Percentiles rank a stretch among this genome's conserved stretches.
Evolutionary conservation across 768 basidiomycete genomes (phyloP).

Genomic region (Amanita muscaria): DNA sequence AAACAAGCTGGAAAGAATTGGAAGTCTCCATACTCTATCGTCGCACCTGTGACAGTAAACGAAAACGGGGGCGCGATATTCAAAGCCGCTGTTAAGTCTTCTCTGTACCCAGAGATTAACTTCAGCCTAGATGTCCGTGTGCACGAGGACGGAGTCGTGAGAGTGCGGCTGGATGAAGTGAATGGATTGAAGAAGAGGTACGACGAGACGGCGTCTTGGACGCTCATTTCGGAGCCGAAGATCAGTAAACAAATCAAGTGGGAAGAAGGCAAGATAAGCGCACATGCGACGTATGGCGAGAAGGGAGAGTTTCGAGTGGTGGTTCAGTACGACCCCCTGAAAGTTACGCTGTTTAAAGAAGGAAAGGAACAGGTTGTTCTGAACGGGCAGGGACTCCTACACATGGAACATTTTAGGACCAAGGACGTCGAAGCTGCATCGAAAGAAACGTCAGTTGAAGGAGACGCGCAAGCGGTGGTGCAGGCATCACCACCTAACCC

Average conservation of each 20-base stretch:
- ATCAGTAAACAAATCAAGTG: conserved; percentile 54
- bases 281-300: conserved; percentile 56
- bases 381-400: conserved; percentile 83
- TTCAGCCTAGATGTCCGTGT: conserved; percentile 80
- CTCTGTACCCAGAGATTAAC: conserved; percentile 74
- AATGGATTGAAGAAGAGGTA: conserved; percentile 75
- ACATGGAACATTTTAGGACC: conserved; percentile 96
- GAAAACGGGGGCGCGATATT: conserved; percentile 47
- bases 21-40: conserved; percentile 82
- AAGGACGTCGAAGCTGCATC: conserved; percentile 39
- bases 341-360: conserved; percentile 58
- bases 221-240: conserved; percentile 64
- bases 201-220: conserved; percentile 89
- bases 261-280: conserved; percentile 55
- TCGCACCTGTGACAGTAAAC: conserved; percentile 41
- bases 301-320: conserved; percentile 57
- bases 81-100: conserved; percentile 68
- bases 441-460: conserved; percentile 24
- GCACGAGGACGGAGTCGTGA: conserved; percentile 80
- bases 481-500: conserved; percentile 1
- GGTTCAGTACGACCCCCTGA: conserved; percentile 69
- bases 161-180: conserved; percentile 91
- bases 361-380: conserved; percentile 82
- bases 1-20: conserved; percentile 48
- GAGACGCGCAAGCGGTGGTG: conserved; percentile 2